phyloP scores from a whole-genome alignment of 441 rosid species.

The Corymbia calophylla region DNA sequence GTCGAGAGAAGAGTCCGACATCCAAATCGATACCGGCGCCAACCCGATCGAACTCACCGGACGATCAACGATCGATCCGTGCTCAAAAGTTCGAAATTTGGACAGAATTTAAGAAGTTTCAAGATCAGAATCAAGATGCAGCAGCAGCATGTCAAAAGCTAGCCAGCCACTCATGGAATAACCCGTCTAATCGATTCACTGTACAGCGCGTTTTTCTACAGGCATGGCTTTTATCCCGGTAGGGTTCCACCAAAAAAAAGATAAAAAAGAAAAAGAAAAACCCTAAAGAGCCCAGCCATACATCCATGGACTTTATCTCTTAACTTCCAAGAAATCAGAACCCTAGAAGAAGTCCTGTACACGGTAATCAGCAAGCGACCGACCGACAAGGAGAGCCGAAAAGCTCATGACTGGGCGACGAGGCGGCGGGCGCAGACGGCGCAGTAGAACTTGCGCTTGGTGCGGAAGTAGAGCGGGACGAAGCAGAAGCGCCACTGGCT shows the following conservation, averaged over 20 bases:
- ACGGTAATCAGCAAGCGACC: not conserved
- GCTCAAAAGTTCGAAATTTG: not conserved
- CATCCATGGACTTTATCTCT: not conserved
- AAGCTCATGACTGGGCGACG: not conserved
- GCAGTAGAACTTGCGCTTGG: constrained; percentile 12
- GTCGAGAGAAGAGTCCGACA: not conserved
- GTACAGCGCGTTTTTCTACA: not conserved
- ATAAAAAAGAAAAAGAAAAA: not conserved
- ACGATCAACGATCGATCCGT: too few species aligned
- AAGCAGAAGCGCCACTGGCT: constrained; percentile 17
- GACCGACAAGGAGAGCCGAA: not conserved
- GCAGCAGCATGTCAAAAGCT: not conserved
- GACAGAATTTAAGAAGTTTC: not conserved
- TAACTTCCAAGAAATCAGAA: not conserved
- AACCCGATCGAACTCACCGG: not conserved
- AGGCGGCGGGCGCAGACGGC: constrained; percentile 2
- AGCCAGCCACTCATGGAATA: not conserved
- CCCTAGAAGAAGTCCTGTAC: not conserved
- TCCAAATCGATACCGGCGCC: not conserved
- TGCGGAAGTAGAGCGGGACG: constrained; percentile 3
- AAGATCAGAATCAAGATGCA: not conserved
- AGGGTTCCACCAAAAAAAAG: not conserved
- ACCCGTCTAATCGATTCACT: not conserved
- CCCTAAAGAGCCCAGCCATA: not conserved
- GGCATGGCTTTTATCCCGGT: not conserved